Evolutionary conservation across 768 basidiomycete genomes (phyloP).

Genomic region (Tremella mesenterica): DNA sequence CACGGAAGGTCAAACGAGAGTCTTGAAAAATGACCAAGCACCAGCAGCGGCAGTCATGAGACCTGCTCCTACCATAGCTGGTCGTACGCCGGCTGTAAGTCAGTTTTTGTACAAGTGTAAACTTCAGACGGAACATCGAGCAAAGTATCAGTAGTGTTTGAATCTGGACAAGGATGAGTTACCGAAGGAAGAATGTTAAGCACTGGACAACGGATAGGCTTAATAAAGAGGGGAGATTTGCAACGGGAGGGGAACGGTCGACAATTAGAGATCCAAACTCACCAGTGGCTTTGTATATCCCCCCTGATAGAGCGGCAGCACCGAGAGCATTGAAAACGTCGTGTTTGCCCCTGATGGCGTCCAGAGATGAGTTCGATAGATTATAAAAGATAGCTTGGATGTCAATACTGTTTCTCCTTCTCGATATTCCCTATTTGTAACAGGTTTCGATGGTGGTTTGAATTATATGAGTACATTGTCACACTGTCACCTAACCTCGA

Average conservation of each 20-base stretch:
- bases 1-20: conserved; percentile 40
- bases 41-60: conserved; percentile 84
- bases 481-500: no score
- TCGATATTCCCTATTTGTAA: not conserved
- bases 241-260: conserved; percentile 15
- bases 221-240: not conserved
- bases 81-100: conserved; percentile 76
- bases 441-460: no score
- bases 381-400: conserved; percentile 84
- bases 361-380: conserved; percentile 87
- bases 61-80: conserved; percentile 79
- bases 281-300: conserved; percentile 90
- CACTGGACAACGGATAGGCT: not conserved
- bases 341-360: conserved; percentile 78
- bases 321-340: conserved; percentile 85
- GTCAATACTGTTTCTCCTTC: not conserved
- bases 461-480: no score
- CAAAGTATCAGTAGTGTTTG: not conserved
- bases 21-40: conserved; percentile 90
- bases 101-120: not conserved
- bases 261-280: conserved; percentile 44
- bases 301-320: conserved; percentile 83
- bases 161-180: not conserved
- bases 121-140: not conserved
- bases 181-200: not conserved